Percentiles rank a stretch among this genome's conserved stretches.
Conservation (phyloP, 495 filamentous ascomycete genomes). For the Pyrenula massariospora region DNA sequence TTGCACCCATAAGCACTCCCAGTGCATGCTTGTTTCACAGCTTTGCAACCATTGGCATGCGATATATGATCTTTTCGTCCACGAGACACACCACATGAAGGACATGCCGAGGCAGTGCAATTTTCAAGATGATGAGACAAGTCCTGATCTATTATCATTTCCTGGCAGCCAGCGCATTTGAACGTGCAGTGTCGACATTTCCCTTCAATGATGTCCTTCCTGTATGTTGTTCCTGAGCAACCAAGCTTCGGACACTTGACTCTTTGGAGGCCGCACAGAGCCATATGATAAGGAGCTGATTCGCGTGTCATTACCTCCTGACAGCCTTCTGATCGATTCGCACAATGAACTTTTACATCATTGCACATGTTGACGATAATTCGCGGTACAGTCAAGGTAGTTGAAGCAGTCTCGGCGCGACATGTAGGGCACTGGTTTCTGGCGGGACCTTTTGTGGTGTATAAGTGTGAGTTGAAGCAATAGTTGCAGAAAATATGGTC, state of each 20-base stretch:
- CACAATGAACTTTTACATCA: conserved; percentile 63
- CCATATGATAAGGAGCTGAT: background rate
- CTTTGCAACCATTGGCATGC: background rate
- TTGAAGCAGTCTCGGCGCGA: conserved; percentile 23
- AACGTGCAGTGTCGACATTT: background rate
- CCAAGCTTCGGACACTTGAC: background rate
- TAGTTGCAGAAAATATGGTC: conserved; percentile 66
- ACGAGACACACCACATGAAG: conserved; percentile 42
- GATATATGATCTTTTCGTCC: conserved; percentile 3
- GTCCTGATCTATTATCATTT: conserved; percentile 31
- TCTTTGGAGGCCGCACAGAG: background rate
- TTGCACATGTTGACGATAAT: conserved; percentile 59
- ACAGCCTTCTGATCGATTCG: conserved; percentile 47
- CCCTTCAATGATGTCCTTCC: background rate
- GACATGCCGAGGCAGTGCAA: conserved; percentile 41
- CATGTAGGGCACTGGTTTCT: conserved; percentile 35
- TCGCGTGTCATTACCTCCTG: conserved; percentile 15
- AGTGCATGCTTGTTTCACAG: background rate
- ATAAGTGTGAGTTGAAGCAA: conserved; percentile 55
- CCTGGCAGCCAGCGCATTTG: conserved; percentile 41
- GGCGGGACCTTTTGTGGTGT: conserved; percentile 22
- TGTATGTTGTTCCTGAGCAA: background rate
- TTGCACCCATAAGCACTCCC: background rate
- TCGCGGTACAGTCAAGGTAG: conserved; percentile 34
- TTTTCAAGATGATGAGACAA: conserved; percentile 35